Base-by-base conservation (phyloP, 2,329 filamentous ascomycete species). In the Alternaria sp. region DNA sequence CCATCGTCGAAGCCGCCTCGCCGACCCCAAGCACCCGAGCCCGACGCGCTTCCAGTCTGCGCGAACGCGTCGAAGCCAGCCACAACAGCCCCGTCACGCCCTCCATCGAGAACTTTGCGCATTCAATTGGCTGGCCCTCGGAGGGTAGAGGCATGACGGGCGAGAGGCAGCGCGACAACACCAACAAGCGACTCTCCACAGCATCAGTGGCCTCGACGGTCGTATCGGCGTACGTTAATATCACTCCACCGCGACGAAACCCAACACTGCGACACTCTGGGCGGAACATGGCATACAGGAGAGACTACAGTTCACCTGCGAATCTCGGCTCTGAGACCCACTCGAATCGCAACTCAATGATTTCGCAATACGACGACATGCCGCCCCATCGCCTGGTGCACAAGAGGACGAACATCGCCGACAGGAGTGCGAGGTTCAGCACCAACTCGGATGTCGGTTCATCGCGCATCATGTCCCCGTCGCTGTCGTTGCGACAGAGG, bases 131-230 rank as follows among this genome's bases (percentile, higher is more conserved):
- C 23, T 86, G 85, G 85, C 81, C 83, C 21, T 73, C 79, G 9
- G 73, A 78, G 40, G 60, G 52, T 69, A 79, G 68, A 68, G 78
- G 64, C 65, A 74, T 49, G 56, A 73, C 54, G 54, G 59, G 46
- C 5, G 65, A 64, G 15, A 69, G 69, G 40, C 61, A 77, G 19
- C 71, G 67, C 51, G 77, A 80, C 32, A 65, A 69, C 10, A 76
- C 77, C 36, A 71, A 71, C 40, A 81, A 81, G 66, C 82, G 86
- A 46, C 77, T 83, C 19, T 88, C 87, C 13, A 81, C 74, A 15
- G 75, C 83, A 3, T 88, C 87, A 3, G 82, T 82, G 21, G 81
- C 83, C 11, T 88, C 86, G 6, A 86, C 86, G 0, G 80, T 88
- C 15, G 85, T 82, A 8, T 81, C 87, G 76, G 86, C 85, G 12